Evolutionary conservation across 2,329 filamentous ascomycete genomes (phyloP).

Genomic region (Cercospora zeina): DNA sequence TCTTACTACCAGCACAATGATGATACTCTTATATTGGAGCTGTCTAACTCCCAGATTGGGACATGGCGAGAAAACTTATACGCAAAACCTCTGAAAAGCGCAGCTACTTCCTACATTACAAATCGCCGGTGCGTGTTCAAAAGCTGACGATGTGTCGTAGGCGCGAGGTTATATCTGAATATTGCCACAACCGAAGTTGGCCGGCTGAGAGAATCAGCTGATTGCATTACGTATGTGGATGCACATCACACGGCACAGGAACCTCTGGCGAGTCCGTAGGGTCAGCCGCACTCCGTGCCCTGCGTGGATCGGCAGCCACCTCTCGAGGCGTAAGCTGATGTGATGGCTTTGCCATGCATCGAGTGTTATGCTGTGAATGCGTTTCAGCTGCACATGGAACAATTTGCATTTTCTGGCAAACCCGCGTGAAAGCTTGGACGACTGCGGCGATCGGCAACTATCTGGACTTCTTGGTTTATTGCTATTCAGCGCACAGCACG

Average conservation of each 20-base stretch:
- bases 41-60: conserved; percentile 28
- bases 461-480: not conserved
- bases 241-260: not conserved
- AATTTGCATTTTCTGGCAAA: too few relatives aligned
- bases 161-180: not conserved
- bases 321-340: not conserved
- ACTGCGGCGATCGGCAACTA: not conserved
- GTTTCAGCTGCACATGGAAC: not conserved
- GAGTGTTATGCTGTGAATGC: not conserved
- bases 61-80: conserved; percentile 34
- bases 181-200: not conserved
- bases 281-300: not conserved
- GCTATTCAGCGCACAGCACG: not conserved
- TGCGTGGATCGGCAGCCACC: not conserved
- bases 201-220: not conserved
- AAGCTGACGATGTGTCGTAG: conserved; percentile 4
- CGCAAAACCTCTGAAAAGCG: conserved; percentile 28
- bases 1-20: conserved; percentile 18
- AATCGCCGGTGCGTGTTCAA: not conserved
- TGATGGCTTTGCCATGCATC: not conserved
- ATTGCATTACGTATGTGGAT: not conserved
- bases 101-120: not conserved
- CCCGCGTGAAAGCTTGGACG: not conserved
- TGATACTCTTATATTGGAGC: conserved; percentile 38
- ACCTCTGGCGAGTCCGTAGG: not conserved